Percentiles rank a stretch among this genome's conserved stretches.
These are phyloP conservation scores for Bipolaris bicolor DNA, from an alignment of 2,329 filamentous ascomycete genomes.

Conservation along the genomic window DNA sequence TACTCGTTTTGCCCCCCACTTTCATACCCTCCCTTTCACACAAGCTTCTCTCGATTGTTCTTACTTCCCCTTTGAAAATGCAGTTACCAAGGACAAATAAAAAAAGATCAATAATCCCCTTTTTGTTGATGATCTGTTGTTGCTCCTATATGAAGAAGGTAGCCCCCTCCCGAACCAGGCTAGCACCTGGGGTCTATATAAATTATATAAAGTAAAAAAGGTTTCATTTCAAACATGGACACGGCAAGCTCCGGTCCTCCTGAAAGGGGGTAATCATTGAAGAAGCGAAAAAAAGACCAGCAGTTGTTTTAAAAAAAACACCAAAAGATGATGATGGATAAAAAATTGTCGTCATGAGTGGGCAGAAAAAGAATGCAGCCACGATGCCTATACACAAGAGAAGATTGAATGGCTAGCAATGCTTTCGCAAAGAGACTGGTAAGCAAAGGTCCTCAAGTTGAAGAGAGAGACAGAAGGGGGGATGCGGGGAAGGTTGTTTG, in stretches of 20 bases:
- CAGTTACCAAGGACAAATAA: neutral
- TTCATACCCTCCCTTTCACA: neutral
- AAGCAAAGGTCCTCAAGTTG: conserved; percentile 6
- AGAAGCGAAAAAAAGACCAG: conserved; percentile 29
- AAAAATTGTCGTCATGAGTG: too few relatives aligned
- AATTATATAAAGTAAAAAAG: conserved; percentile 5
- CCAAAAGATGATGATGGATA: neutral
- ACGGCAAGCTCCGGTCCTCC: conserved; percentile 41
- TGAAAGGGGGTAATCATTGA: conserved; percentile 42
- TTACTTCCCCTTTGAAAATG: neutral
- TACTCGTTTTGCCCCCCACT: neutral
- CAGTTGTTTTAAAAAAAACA: conserved; percentile 5
- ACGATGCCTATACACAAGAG: conserved; percentile 2
- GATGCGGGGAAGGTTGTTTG: neutral
- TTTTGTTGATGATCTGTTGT: neutral
- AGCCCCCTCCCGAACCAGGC: conserved; percentile 19
- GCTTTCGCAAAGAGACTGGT: neutral
- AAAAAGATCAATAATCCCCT: neutral
- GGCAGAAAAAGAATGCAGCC: too few relatives aligned
- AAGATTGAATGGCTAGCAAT: neutral
- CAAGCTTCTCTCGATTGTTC: too few relatives aligned
- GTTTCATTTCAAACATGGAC: conserved; percentile 35
- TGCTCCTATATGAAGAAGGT: neutral
- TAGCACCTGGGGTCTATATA: conserved; percentile 33
- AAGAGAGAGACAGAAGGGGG: conserved; percentile 1